Conservation (phyloP, 805 yeast species). For the Candida rishiriensis region DNA sequence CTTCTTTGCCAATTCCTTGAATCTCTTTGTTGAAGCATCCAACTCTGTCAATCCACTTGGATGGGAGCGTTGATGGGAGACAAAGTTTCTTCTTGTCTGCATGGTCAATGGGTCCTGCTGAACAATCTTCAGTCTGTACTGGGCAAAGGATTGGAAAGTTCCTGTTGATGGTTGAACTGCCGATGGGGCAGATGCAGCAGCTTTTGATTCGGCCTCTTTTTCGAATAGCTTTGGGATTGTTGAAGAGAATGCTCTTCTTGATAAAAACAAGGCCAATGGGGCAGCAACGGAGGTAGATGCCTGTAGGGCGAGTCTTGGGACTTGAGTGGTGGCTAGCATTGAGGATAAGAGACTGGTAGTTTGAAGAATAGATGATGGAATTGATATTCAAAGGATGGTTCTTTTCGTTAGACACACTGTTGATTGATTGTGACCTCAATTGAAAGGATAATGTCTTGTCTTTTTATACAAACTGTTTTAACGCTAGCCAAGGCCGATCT, state of each 20-base stretch:
- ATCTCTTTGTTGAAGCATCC: conserved; percentile 12
- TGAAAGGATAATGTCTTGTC: too few species aligned
- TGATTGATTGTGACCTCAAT: too few species aligned
- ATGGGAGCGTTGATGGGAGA: conserved; percentile 3
- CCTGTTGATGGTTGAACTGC: conserved; percentile 7
- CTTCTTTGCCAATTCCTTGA: conserved; percentile 21
- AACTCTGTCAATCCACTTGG: neutral
- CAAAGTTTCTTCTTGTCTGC: conserved; percentile 23
- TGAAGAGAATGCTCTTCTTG: conserved; percentile 16
- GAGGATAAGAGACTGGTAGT: neutral
- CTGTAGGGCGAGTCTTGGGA: neutral
- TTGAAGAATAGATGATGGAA: too few species aligned
- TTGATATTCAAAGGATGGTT: too few species aligned
- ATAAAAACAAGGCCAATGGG: neutral
- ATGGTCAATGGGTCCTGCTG: conserved; percentile 24
- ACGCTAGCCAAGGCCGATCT: too few species aligned
- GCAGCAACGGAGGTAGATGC: conserved; percentile 1
- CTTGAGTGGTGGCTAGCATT: neutral
- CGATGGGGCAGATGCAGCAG: conserved; percentile 16
- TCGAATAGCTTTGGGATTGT: conserved; percentile 14
- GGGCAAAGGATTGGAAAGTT: conserved; percentile 24
- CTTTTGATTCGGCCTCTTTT: conserved; percentile 16
- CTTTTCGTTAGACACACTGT: too few species aligned
- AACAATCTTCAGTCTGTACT: conserved; percentile 25
- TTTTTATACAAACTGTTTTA: too few species aligned